phyloP scores from a whole-genome alignment of 2,329 filamentous ascomycete species.

The Aspergillus ibericus region DNA sequence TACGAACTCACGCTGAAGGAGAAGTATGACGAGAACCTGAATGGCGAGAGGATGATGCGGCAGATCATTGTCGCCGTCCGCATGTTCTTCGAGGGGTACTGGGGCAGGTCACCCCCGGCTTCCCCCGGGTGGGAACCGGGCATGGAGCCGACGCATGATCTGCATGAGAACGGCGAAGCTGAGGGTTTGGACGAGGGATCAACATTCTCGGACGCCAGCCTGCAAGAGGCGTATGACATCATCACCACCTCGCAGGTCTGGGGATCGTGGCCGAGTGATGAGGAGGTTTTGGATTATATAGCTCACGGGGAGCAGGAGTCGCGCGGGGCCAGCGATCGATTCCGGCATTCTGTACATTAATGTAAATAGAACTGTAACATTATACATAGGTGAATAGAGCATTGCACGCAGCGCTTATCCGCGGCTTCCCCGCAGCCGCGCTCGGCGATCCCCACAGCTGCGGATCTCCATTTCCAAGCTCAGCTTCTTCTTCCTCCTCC shows the following conservation, averaged over 20 bases:
- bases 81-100: slow-evolving; percentile 41
- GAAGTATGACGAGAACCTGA: slow-evolving; percentile 35
- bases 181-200: slow-evolving; percentile 1
- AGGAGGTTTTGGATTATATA: slow-evolving; percentile 41
- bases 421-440: slow-evolving; percentile 12
- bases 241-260: slow-evolving; percentile 35
- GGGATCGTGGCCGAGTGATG: slow-evolving; percentile 44
- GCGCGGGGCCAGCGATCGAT: not conserved
- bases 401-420: slow-evolving; percentile 16
- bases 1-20: slow-evolving; percentile 35
- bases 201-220: slow-evolving; percentile 28
- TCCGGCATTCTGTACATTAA: not conserved
- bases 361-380: slow-evolving; percentile 4
- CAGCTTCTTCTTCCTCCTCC: not conserved
- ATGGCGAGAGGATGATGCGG: slow-evolving; percentile 40
- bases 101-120: slow-evolving; percentile 15
- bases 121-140: not conserved
- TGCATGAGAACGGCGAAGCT: not conserved
- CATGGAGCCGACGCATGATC: not conserved
- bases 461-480: not conserved
- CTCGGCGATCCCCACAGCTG: slow-evolving; percentile 25
- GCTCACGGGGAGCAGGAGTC: slow-evolving; percentile 2
- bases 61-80: slow-evolving; percentile 42
- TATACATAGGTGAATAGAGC: slow-evolving; percentile 5
- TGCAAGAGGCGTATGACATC: slow-evolving; percentile 40